Evolutionary conservation across 1,284 basidiomycete genomes (phyloP).

Genomic region (Rhodotorula mucilaginosa): DNA sequence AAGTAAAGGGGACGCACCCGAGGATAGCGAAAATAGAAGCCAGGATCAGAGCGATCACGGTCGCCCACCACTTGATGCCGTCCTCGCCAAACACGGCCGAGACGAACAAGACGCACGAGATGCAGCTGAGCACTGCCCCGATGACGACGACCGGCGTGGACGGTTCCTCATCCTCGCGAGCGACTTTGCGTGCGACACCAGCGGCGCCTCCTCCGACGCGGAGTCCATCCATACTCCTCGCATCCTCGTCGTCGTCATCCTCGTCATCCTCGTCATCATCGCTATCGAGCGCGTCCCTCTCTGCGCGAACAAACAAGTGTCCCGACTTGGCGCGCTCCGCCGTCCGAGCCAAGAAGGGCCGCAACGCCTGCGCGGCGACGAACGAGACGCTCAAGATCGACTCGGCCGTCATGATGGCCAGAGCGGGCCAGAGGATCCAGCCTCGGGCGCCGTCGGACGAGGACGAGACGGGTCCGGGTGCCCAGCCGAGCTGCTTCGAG

Average conservation of each 20-base stretch:
- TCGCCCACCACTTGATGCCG: conserved; percentile 92
- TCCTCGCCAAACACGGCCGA: conserved; percentile 83
- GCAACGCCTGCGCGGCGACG: conserved; percentile 55
- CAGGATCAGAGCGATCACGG: conserved; percentile 74
- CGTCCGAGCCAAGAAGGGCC: conserved; percentile 15
- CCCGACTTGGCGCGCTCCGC: conserved; percentile 7
- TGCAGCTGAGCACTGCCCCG: conserved; percentile 62
- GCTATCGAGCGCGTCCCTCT: conserved; percentile 39
- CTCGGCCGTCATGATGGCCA: conserved; percentile 91
- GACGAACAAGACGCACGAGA: conserved; percentile 72
- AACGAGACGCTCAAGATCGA: conserved; percentile 81
- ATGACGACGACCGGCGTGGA: conserved; percentile 81
- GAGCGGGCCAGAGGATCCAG: conserved; percentile 73
- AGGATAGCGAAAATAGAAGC: conserved; percentile 81
- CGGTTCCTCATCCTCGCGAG: conserved; percentile 58
- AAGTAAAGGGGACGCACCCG: conserved; percentile 58
- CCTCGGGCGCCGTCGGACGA: conserved; percentile 77
- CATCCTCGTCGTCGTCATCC: conserved; percentile 44
- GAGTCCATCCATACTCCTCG: conserved; percentile 25
- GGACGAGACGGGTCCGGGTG: conserved; percentile 80
- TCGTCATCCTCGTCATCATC: conserved; percentile 40
- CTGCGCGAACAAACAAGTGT: conserved; percentile 25
- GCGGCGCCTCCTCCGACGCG: conserved; percentile 38
- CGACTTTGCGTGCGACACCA: conserved; percentile 31
- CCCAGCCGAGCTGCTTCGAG: conserved; percentile 78